Percentiles rank a stretch among this genome's conserved stretches.
phyloP scores from a whole-genome alignment of 176 grass and related monocot species.

The Rhynchospora pubera region DNA sequence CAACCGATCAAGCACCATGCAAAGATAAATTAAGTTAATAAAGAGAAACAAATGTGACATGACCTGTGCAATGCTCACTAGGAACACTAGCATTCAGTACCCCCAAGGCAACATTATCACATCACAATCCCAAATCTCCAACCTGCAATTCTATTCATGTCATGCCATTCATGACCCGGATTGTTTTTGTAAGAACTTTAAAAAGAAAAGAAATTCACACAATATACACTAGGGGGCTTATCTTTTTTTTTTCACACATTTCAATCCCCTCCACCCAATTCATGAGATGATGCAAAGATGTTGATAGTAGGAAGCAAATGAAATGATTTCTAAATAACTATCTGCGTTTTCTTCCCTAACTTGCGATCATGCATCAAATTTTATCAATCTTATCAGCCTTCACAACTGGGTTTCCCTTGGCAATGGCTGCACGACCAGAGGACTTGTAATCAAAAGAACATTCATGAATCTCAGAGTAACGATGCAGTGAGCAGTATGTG shows the following conservation, averaged over 20 bases:
- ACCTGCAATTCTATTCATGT: not conserved
- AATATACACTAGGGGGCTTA: constrained; percentile 9
- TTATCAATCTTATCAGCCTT: constrained; percentile 54
- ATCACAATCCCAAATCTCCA: not conserved
- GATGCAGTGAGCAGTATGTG: constrained; percentile 51
- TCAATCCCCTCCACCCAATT: not conserved
- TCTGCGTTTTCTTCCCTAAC: not conserved
- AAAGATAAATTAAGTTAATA: constrained; percentile 6
- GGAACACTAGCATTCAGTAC: constrained; percentile 8
- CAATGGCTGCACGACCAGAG: constrained; percentile 32
- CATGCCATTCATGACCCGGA: constrained; percentile 1
- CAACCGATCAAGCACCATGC: not conserved
- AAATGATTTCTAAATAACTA: constrained; percentile 3
- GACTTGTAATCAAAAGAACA: constrained; percentile 53
- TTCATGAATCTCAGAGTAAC: constrained; percentile 37
- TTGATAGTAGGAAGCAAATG: not conserved
- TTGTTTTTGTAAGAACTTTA: not conserved
- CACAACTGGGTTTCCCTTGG: constrained; percentile 44
- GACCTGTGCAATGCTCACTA: not conserved
- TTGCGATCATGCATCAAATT: constrained; percentile 27
- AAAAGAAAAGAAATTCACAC: constrained; percentile 8
- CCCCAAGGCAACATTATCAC: constrained; percentile 13
- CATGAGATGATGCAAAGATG: not conserved
- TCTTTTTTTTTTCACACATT: constrained; percentile 6
- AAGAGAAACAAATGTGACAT: not conserved